These are phyloP conservation scores for Margaritispora aquatica DNA, from an alignment of 495 filamentous ascomycete genomes.

Conservation along the genomic window DNA sequence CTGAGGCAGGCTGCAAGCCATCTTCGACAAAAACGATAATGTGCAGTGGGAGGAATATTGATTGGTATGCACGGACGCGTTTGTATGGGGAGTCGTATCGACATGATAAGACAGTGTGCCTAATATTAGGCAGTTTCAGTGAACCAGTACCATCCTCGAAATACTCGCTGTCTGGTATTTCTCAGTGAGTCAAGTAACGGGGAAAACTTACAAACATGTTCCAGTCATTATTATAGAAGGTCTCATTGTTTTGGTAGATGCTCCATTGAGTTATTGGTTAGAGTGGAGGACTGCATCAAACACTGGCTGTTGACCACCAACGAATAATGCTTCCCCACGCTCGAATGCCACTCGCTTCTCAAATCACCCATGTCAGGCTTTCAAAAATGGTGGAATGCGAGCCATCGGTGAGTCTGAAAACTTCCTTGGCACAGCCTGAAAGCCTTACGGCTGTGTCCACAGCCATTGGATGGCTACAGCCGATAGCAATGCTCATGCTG, in stretches of 20 bases:
- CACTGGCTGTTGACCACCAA: background rate
- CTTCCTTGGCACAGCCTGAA: background rate
- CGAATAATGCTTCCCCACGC: background rate
- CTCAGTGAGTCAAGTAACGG: background rate
- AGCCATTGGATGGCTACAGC: background rate
- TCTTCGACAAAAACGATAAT: background rate
- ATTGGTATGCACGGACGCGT: background rate
- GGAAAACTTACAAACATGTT: background rate
- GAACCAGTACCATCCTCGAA: background rate
- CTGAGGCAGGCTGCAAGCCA: constrained; percentile 27
- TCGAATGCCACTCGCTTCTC: background rate
- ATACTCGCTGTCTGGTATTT: background rate
- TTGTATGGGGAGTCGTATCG: background rate
- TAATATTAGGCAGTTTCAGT: background rate
- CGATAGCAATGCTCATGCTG: background rate
- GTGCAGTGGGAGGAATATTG: background rate
- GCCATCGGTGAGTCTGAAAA: background rate
- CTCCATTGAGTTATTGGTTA: background rate
- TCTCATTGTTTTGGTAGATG: background rate
- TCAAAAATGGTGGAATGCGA: background rate
- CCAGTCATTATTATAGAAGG: background rate
- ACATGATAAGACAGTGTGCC: background rate
- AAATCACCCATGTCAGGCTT: background rate
- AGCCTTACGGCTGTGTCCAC: background rate
- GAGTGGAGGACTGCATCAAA: background rate